Evolutionary conservation across 2,329 filamentous ascomycete species (phyloP).

Genomic region (Phialocephala sp.): DNA sequence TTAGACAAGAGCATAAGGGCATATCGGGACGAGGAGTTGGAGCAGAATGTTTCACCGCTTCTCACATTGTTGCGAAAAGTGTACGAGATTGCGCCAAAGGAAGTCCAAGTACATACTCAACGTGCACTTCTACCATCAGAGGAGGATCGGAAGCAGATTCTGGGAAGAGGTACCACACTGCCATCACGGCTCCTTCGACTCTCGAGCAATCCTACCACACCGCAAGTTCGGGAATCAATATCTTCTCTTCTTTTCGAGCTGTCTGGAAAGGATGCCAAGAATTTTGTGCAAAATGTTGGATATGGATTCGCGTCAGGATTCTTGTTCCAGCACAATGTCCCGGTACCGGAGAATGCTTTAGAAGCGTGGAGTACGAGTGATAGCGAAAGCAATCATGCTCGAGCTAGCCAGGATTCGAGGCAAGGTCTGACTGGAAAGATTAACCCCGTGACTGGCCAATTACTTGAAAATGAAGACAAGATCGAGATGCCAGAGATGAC

Average conservation of each 20-base stretch:
- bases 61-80: slow-evolving; percentile 75
- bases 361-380: slow-evolving; percentile 53
- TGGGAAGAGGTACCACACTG: slow-evolving; percentile 77
- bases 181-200: slow-evolving; percentile 79
- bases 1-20: slow-evolving; percentile 68
- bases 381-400: slow-evolving; percentile 34
- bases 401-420: slow-evolving; percentile 32
- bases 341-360: slow-evolving; percentile 70
- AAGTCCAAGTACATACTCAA: slow-evolving; percentile 67
- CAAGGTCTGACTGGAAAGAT: slow-evolving; percentile 35
- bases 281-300: slow-evolving; percentile 88
- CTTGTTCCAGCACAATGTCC: slow-evolving; percentile 81
- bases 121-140: slow-evolving; percentile 75
- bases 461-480: slow-evolving; percentile 38
- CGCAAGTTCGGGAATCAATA: slow-evolving; percentile 75
- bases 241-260: slow-evolving; percentile 85
- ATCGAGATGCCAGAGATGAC: slow-evolving; percentile 76
- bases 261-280: slow-evolving; percentile 78
- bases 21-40: slow-evolving; percentile 74
- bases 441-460: slow-evolving; percentile 42
- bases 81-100: slow-evolving; percentile 70
- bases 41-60: slow-evolving; percentile 72
- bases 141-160: slow-evolving; percentile 74
- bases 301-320: slow-evolving; percentile 95
- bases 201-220: slow-evolving; percentile 73